Evolutionary conservation across 2,329 filamentous ascomycete genomes (phyloP), one percentile per base, ranked within the genome.

Genomic region (Grosmannia serpens): DNA sequence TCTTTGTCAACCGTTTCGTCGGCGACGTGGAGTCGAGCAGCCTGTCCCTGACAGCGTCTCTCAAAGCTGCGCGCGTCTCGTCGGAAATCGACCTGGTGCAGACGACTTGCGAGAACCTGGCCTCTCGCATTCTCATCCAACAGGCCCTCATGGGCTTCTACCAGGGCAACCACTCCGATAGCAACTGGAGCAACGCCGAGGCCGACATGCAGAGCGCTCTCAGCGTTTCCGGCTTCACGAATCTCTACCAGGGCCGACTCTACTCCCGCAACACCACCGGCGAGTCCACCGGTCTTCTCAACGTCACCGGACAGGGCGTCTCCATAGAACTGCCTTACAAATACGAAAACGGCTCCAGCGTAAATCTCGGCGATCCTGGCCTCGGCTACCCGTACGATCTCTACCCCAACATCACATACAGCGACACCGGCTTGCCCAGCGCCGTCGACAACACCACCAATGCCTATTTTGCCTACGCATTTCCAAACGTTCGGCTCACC

Each of bases 41-140:
- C 56, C 81, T 96, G 53, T 76, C 84, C 29, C 77, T 96, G 62
- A 89, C 89, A 1, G 91, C 91, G 8, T 91, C 88, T 3, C 83
- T 96, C 68, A 96, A 96, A 71, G 87, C 91, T 24, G 85, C 88
- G 33, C 87, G 92, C 68, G 80, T 96, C 62, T 78, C 87, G 7
- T 86, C 89, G 56, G 88, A 90, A 68, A 80, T 96, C 58, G 78
- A 89, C 56, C 79, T 96, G 56, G 83, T 95, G 64, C 83, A 91
- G 72, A 87, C 87, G 35, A 86, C 84, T 60, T 87, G 85, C 67
- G 77, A 79, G 58, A 86, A 87, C 58, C 86, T 94, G 51, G 77
- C 86, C 8, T 91, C 88, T 0, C 77, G 84, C 60, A 70, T 86
- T 24, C 68, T 86, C 26, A 71, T 87, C 22, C 84, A 87, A 65